phyloP scores from a whole-genome alignment of 2,329 filamentous ascomycete species.

The Talaromyces sp. region DNA sequence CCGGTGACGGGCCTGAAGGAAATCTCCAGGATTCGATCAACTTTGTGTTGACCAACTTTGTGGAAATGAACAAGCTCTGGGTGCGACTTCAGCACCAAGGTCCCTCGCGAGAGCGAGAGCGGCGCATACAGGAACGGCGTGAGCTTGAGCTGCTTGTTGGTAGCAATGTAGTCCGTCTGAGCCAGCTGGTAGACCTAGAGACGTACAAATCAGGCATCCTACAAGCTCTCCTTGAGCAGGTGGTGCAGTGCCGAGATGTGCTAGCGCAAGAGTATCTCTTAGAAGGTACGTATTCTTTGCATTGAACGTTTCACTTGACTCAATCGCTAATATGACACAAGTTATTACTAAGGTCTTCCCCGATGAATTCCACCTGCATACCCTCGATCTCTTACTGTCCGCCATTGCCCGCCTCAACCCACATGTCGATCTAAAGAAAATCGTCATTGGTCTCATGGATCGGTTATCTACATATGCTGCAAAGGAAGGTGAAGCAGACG shows the following conservation, averaged over 20 bases:
- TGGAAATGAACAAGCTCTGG: conserved; percentile 99
- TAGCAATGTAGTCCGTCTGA: conserved; percentile 92
- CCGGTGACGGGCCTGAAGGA: conserved; percentile 87
- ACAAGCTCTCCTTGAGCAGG: conserved; percentile 87
- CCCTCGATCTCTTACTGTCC: conserved; percentile 89
- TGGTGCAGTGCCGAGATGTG: conserved; percentile 96
- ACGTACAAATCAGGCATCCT: conserved; percentile 91
- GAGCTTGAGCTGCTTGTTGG: conserved; percentile 94
- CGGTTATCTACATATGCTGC: conserved; percentile 92
- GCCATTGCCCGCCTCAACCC: conserved; percentile 92
- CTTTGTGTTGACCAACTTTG: conserved; percentile 97
- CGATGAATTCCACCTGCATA: conserved; percentile 97
- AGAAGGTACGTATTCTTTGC: conserved; percentile 58
- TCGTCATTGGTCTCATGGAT: conserved; percentile 98
- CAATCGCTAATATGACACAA: conserved; percentile 37
- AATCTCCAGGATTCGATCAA: conserved; percentile 97
- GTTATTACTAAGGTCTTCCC: conserved; percentile 99
- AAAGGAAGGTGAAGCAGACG: conserved; percentile 68
- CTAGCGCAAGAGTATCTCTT: conserved; percentile 95
- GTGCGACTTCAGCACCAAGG: conserved; percentile 96
- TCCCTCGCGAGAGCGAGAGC: conserved; percentile 90
- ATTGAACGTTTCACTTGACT: not conserved
- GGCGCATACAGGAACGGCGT: conserved; percentile 89
- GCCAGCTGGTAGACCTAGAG: conserved; percentile 92
- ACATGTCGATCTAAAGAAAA: conserved; percentile 96